Evolutionary conservation across 345 rosid genomes (phyloP), one percentile per base, ranked within the genome.

Genomic region (Aethionema arabicum): DNA sequence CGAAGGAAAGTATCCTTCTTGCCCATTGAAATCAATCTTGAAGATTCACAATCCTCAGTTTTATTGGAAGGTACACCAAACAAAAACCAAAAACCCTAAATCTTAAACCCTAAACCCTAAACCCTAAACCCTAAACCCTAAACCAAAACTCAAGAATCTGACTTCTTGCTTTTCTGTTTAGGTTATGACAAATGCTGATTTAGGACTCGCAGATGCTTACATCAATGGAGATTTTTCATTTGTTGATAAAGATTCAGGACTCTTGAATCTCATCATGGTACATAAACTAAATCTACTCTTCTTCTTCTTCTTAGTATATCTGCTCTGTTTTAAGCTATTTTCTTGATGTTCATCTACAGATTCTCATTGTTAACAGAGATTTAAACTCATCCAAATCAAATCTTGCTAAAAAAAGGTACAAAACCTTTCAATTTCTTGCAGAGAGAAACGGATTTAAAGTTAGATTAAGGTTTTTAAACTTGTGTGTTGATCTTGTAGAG

Each of bases 101-200:
- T n/a, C n/a, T n/a, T n/a, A n/a, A 21, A 21, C 27, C 27, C 27
- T 21, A 21, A 21, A 21, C 27, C 27, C n/a, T n/a, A n/a, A n/a
- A n/a, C n/a, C n/a, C n/a, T n/a, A n/a, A n/a, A n/a, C n/a, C 27
- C 27, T 21, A 21, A 21, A 37, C 12, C 27, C 27, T 21, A 21
- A 21, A 37, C 12, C 6, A 33, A 15, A 30, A 15, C 41, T 53
- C 56, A 36, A 13, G 42, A 61, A 38, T 15, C 30, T 36, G 46
- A 33, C 35, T 55, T 50, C 0, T 29, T 29, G 48, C 30, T 9
- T 30, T 32, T 41, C 57, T 12, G 13, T 40, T 49, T 70, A 90
- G 97, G 86, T 90, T 61, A 84, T 82, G 87, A 85, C 97, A 56
- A 83, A 82, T 68, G 96, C 98, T 21, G 98, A 92, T 80, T 64